Conservation (phyloP, 345 rosid species). For the Raphanus sativus region DNA sequence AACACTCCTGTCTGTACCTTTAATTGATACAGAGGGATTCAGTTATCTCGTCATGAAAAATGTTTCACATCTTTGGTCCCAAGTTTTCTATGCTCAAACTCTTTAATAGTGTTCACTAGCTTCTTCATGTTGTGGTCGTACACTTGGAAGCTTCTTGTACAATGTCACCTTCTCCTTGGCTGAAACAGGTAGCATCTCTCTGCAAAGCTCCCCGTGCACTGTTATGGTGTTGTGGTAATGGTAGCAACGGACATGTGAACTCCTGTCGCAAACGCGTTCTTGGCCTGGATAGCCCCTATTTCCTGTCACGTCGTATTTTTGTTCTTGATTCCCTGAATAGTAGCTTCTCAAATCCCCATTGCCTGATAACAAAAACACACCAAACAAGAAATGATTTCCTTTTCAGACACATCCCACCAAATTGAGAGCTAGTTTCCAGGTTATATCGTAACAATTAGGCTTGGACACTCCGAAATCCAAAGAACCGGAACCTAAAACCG, state of each 20-base stretch:
- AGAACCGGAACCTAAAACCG: too few species aligned
- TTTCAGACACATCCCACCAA: conserved; percentile 11
- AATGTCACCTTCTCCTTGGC: conserved; percentile 53
- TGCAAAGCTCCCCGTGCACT: conserved; percentile 60
- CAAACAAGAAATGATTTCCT: neutral
- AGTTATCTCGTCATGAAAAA: conserved; percentile 30
- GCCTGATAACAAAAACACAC: conserved; percentile 33
- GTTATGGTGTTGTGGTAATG: conserved; percentile 79
- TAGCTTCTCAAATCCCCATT: conserved; percentile 94
- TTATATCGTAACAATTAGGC: too few species aligned
- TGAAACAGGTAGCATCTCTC: conserved; percentile 52
- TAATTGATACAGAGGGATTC: neutral
- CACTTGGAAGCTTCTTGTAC: conserved; percentile 61
- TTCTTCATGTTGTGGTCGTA: conserved; percentile 75
- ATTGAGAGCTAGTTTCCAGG: neutral
- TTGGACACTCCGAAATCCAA: too few species aligned
- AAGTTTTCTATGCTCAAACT: conserved; percentile 53
- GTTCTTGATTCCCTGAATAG: conserved; percentile 67
- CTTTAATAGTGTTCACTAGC: conserved; percentile 54
- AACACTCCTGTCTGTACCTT: conserved; percentile 35
- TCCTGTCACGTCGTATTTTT: conserved; percentile 70
- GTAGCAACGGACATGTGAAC: conserved; percentile 87
- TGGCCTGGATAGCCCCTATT: conserved; percentile 86
- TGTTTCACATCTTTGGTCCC: conserved; percentile 22
- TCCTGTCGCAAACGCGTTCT: conserved; percentile 78